Evolutionary conservation across 208 protist genomes (phyloP).

Genomic region (Histomonas meleagridis): DNA sequence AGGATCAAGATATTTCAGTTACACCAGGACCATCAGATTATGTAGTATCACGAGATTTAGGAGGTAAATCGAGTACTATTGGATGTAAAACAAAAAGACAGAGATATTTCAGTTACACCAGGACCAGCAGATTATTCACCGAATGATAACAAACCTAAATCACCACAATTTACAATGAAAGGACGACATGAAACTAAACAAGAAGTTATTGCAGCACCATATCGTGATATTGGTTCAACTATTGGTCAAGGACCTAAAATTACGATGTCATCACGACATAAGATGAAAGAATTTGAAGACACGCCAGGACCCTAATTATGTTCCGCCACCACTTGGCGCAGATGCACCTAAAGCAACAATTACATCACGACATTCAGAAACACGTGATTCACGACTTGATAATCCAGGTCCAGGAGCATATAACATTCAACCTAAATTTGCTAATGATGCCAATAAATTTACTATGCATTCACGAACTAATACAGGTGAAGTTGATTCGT

Average conservation of each 20-base stretch:
- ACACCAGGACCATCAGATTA: conserved; percentile 8
- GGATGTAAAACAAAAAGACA: no score
- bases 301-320: neutral
- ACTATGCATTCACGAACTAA: neutral
- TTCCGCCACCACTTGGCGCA: neutral
- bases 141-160: neutral
- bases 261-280: neutral
- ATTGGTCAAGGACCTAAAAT: neutral
- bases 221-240: neutral
- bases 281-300: neutral
- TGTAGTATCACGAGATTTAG: neutral
- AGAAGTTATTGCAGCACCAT: neutral
- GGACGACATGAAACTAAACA: neutral
- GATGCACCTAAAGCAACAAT: neutral
- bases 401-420: neutral
- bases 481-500: neutral
- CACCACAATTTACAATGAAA: neutral
- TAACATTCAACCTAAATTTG: neutral
- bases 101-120: neutral
- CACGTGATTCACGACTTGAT: neutral
- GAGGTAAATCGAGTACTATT: no score
- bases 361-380: neutral
- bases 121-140: conserved; percentile 30
- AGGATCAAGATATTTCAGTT: neutral
- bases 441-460: neutral